These are phyloP conservation scores for Metschnikowia kunwiensis DNA, from an alignment of 805 yeast genomes.

Conservation along the genomic window DNA sequence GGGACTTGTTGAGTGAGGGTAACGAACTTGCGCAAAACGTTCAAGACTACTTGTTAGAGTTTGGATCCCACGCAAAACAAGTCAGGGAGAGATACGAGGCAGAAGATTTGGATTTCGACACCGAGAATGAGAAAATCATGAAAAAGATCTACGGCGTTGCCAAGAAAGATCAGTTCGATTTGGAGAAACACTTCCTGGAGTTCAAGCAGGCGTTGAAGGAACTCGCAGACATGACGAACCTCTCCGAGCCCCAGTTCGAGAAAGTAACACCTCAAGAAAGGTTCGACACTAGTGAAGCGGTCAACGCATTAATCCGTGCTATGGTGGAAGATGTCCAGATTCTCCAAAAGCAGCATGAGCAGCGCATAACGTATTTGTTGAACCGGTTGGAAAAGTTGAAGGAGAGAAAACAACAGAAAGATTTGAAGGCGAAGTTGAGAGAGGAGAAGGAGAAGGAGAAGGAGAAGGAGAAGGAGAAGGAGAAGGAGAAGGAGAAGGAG, in stretches of 20 bases:
- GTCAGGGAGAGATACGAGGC: conserved; percentile 43
- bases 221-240: conserved; percentile 24
- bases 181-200: conserved; percentile 26
- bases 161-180: conserved; percentile 14
- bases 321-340: conserved; percentile 31
- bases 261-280: conserved; percentile 23
- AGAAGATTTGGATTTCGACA: conserved; percentile 49
- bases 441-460: conserved; percentile 23
- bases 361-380: conserved; percentile 27
- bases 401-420: conserved; percentile 32
- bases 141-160: conserved; percentile 15
- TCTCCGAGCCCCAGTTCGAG: conserved; percentile 21
- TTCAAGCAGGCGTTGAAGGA: conserved; percentile 29
- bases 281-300: conserved; percentile 26
- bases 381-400: conserved; percentile 27
- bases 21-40: conserved; percentile 38
- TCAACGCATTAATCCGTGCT: conserved; percentile 24
- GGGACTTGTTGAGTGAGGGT: conserved; percentile 42
- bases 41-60: conserved; percentile 42
- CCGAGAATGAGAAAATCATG: conserved; percentile 46
- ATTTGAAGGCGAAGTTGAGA: conserved; percentile 32
- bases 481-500: conserved; percentile 15
- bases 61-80: conserved; percentile 44
- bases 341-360: conserved; percentile 30
- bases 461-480: conserved; percentile 26